Conservation (phyloP, 2,329 filamentous ascomycete species). For the Grosmannia huntii region DNA sequence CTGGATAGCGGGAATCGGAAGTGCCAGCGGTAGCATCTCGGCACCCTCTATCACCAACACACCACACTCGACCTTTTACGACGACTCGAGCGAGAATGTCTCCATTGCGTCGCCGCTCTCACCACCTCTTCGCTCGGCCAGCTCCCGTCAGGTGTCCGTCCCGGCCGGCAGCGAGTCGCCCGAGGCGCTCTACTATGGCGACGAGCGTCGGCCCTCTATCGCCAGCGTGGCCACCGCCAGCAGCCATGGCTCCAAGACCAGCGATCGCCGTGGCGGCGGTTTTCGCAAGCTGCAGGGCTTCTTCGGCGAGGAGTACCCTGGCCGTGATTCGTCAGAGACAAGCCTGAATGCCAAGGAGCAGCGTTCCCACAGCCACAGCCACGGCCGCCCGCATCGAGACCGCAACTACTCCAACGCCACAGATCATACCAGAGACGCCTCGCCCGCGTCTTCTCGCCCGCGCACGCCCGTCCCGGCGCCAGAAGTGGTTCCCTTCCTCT, state of each 20-base stretch:
- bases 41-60: slow-evolving; percentile 21
- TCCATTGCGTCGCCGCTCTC: slow-evolving; percentile 53
- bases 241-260: slow-evolving; percentile 69
- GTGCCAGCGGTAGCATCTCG: slow-evolving; percentile 13
- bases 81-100: slow-evolving; percentile 62
- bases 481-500: slow-evolving; percentile 95
- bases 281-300: slow-evolving; percentile 80
- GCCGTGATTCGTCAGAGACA: slow-evolving; percentile 60
- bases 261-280: slow-evolving; percentile 55
- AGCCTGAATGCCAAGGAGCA: slow-evolving; percentile 49
- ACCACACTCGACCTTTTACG: slow-evolving; percentile 50
- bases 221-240: slow-evolving; percentile 73
- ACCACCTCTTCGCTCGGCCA: slow-evolving; percentile 49
- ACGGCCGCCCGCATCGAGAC: slow-evolving; percentile 50
- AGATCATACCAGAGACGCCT: slow-evolving; percentile 60
- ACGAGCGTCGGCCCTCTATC: slow-evolving; percentile 73
- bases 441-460: slow-evolving; percentile 64
- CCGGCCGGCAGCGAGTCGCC: slow-evolving; percentile 41
- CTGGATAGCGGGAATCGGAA: slow-evolving; percentile 35
- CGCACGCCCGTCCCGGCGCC: slow-evolving; percentile 78
- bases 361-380: slow-evolving; percentile 50
- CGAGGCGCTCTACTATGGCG: slow-evolving; percentile 47
- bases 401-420: slow-evolving; percentile 71
- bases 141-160: slow-evolving; percentile 28
- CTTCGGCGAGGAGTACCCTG: slow-evolving; percentile 80